Evolutionary conservation across 1,284 basidiomycete species (phyloP).

Genomic region (Hemileia vastatrix): DNA sequence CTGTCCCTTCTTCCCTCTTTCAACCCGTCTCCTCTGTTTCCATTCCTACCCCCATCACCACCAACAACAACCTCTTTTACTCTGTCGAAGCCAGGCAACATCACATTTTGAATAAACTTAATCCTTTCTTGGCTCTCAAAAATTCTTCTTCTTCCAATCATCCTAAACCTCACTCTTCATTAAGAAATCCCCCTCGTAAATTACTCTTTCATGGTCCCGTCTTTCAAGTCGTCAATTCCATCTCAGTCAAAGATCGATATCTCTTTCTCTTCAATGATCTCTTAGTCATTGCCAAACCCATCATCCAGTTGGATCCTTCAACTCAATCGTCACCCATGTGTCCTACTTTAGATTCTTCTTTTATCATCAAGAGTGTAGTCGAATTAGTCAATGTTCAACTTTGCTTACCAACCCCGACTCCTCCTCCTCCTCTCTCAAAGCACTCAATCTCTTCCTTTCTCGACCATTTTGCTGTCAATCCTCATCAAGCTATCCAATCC

Average conservation of each 20-base stretch:
- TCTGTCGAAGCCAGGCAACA: no score
- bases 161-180: conserved; percentile 55
- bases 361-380: conserved; percentile 77
- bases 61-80: no score
- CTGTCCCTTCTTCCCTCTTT: no score
- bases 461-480: conserved; percentile 25
- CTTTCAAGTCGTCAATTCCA: conserved; percentile 82
- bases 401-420: conserved; percentile 47
- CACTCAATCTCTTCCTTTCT: conserved; percentile 26
- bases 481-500: conserved; percentile 29
- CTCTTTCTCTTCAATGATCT: conserved; percentile 92
- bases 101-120: conserved; percentile 40
- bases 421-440: conserved; percentile 8
- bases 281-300: conserved; percentile 62
- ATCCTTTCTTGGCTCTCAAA: conserved; percentile 53
- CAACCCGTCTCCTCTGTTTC: no score
- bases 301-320: conserved; percentile 54
- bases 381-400: conserved; percentile 60
- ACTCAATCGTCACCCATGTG: no score
- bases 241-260: conserved; percentile 91
- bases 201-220: conserved; percentile 74
- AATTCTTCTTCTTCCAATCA: conserved; percentile 46
- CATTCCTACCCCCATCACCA: no score
- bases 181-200: conserved; percentile 77
- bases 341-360: conserved; percentile 61